phyloP scores from a whole-genome alignment of 768 basidiomycete genomes.

The Suillus brevipes region DNA sequence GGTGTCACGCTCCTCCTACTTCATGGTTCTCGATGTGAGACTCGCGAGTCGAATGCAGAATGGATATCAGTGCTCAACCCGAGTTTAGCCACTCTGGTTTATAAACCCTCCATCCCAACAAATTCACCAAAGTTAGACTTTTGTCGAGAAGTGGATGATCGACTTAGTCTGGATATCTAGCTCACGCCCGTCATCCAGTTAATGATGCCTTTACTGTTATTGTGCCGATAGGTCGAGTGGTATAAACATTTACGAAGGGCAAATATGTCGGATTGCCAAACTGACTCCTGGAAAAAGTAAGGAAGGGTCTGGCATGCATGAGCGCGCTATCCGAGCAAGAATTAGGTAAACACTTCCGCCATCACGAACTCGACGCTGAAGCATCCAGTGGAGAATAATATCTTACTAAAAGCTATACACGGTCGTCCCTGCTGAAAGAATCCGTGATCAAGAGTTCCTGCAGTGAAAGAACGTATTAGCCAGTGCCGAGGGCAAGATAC shows the following conservation, averaged over 20 bases:
- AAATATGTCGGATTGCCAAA: background rate
- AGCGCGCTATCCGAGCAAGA: background rate
- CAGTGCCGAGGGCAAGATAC: background rate
- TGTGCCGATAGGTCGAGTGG: background rate
- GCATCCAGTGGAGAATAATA: background rate
- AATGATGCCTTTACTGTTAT: background rate
- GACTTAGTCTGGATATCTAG: background rate
- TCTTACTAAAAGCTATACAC: slow-evolving; percentile 14
- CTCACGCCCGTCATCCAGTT: background rate
- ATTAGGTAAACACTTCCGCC: background rate
- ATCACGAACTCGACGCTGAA: background rate
- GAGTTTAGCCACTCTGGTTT: background rate
- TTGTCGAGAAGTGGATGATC: background rate
- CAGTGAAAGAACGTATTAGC: slow-evolving; percentile 7
- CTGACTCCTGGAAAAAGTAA: background rate
- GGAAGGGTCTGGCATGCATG: background rate
- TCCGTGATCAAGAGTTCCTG: slow-evolving; percentile 40
- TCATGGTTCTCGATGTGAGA: no score
- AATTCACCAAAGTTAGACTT: background rate
- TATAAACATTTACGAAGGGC: background rate
- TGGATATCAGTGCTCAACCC: no score
- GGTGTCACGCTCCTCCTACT: no score
- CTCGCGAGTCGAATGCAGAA: no score
- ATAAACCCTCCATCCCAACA: background rate
- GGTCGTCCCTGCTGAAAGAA: slow-evolving; percentile 32